Base-by-base conservation (phyloP, 495 filamentous ascomycete genomes). In the Penicillium robsamsonii region DNA sequence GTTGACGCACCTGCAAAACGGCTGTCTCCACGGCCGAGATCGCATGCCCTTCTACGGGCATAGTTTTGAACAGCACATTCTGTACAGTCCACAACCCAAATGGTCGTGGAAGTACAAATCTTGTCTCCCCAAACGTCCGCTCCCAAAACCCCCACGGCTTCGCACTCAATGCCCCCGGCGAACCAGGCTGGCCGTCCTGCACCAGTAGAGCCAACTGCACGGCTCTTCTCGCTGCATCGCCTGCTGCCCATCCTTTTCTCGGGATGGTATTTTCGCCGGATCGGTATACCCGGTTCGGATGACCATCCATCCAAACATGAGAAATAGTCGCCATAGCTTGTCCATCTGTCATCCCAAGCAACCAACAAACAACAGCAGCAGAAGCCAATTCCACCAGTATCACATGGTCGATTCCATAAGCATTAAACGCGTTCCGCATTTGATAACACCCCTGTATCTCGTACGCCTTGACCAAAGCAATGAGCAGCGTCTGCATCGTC, bases 171-270 rank as follows among this genome's bases (percentile, higher is more conserved):
- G 64, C 70, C 1, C 56, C 63, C 8, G 62, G 66, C 1, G 68
- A 56, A 1, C 78, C 78, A 1, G 63, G 67, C 58, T 79, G 75
- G 0, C 72, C 73, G 0, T 52, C 31, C n/a, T 35, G 51, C 3
- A 61, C 62, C 3, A 78, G 50, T 0, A 74, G 47, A 0, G 66
- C 63, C n/a, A 79, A 59, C 17, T 79, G 69, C 4, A 81, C 74
- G 2, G 76, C 78, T 31, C 76, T 67, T 59, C 70, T 72, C 17
- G 66, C 68, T 1, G 78, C 76, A 59, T 78, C 72, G 1, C 70
- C 78, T 2, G 71, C 75, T 1, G 75, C 76, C 78, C 78, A 80
- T 0, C 76, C 77, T 53, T 79, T 79, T 0, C 74, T 66, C 8
- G 74, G 69, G 10, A 64, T 68, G 1, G 77, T 70, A 41, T 78